These are phyloP conservation scores for Podosphaera fusca DNA, from an alignment of 2,329 filamentous ascomycete species.

Conservation along the genomic window DNA sequence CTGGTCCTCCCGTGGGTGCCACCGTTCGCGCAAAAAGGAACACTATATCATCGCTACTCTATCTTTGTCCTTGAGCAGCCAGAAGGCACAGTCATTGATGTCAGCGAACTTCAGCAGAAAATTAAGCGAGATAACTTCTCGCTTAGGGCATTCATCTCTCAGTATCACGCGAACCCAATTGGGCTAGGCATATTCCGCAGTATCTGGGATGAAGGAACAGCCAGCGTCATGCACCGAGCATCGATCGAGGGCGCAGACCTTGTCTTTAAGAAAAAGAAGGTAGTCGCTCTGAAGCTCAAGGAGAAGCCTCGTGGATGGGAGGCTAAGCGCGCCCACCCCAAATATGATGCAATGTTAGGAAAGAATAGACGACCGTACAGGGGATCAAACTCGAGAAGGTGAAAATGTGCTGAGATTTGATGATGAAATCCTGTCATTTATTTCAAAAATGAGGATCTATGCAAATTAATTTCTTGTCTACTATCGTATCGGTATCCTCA, in stretches of 20 bases:
- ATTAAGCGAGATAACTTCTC: conserved; percentile 45
- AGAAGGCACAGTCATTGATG: conserved; percentile 28
- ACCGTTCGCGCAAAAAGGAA: conserved; percentile 70
- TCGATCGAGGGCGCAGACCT: conserved; percentile 54
- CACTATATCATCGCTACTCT: conserved; percentile 72
- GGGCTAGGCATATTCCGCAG: conserved; percentile 75
- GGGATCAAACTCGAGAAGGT: neutral
- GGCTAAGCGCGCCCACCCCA: conserved; percentile 38
- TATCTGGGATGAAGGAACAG: conserved; percentile 72
- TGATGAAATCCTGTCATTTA: too few relatives aligned
- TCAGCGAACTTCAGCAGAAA: conserved; percentile 26
- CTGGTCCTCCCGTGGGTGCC: conserved; percentile 63
- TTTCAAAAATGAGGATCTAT: too few relatives aligned
- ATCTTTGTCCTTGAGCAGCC: conserved; percentile 69
- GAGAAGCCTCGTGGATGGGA: conserved; percentile 42
- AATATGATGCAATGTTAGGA: conserved; percentile 31
- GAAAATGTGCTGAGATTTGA: too few relatives aligned
- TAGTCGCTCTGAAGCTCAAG: conserved; percentile 41
- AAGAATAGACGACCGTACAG: conserved; percentile 2
- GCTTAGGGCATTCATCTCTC: conserved; percentile 50
- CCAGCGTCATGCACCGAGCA: conserved; percentile 64
- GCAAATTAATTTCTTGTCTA: too few relatives aligned
- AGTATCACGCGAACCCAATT: conserved; percentile 45
- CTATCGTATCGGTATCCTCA: too few relatives aligned
- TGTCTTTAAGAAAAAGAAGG: conserved; percentile 62